Base-by-base conservation (phyloP, 2,329 filamentous ascomycete genomes). In the Phaeophleospora eucalypticola region DNA sequence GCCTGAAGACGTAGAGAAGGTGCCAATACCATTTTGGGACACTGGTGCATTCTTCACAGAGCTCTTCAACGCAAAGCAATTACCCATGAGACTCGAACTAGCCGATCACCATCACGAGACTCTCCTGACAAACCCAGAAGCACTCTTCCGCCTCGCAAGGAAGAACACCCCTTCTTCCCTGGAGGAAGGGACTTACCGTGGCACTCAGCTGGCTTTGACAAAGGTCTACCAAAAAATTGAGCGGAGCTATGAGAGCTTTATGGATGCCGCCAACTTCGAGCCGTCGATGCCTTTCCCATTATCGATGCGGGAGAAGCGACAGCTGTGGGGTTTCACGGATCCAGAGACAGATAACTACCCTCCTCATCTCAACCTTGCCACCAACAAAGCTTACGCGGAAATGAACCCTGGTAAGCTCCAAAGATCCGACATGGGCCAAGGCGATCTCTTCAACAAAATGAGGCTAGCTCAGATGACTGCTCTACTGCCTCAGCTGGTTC, bases 291-390 rank as follows among this genome's bases (percentile, higher is more conserved):
- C 51, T 21, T 50, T 41, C 33, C 48, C 45, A 17, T 29, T 55
- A 14, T 47, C 43, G 10, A 39, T 58, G 14, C 38, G 51, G 27
- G 44, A 56, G 21, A 56, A 59, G 43, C 43, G 51, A 39, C 37
- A 43, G 14, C 48, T 52, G 10, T 59, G 56, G 33, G 48, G 48
- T 12, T 59, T 53, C 40, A 54, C 54, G 29, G 47, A 51, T 20
- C 45, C 53, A 9, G 36, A 37, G 12, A 50, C 50, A 24, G 54
- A 59, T 43, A 44, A 45, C 4, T 65, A 62, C 24, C 62, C 62
- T 10, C 61, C 62, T n/a, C 60, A 61, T 46, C 46, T 65, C 8
- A 57, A 54, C 21, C 48, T 57, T 10, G 60, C 60, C 14, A 59
- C 59, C 10, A 48, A 53, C 6, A 51, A 55, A 29, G 54, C 62